Base-by-base conservation (phyloP, 257 asterid genomes). In the Ilex asprella region DNA sequence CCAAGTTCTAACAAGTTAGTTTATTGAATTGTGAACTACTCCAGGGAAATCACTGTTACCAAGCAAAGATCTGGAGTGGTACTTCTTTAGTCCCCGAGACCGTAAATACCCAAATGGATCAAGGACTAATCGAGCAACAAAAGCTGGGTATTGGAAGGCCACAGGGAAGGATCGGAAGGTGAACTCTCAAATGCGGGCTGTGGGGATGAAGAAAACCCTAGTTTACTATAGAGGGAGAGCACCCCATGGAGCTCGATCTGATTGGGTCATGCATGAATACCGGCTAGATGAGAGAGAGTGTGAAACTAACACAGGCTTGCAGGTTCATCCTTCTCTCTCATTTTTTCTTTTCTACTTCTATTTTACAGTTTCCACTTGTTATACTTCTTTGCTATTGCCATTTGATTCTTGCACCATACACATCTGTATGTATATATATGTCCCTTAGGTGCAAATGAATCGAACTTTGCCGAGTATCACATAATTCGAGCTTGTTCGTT, bases 41-140 rank as follows among this genome's bases (percentile, higher is more conserved):
- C 49, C 82, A 93, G 99, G 95, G 54, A 93, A 93, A 62, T 93
- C 99, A 6, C 60, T 93, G 41, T 67, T 93, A 69, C 97, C 99
- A 56, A 93, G 99, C 87, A 93, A 93, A 78, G 99, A 93, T 76
- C 82, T 93, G 6, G 99, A 93, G 59, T 93, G 99, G 99, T 93
- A 89, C 68, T 93, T 89, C 78, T 93, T 89, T 53, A 85, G 99
- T 69, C 97, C 97, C 12, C 75, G 97, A 57, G 99, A 93, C 68
- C 88, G 99, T 1, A 93, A 93, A 64, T 93, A 93, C 46, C 99
- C 99, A 1, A 93, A 93, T 56, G 99, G 99, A 15, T 87, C 99
- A 0, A 81, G 99, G 77, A 93, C 99, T 0, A 93, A 93, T 55
- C 83, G 97, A 16, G 99, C 99, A 16, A 93, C 99, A 2, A 86